Evolutionary conservation across 345 rosid species (phyloP), one percentile per base, ranked within the genome.

Genomic region (Alliaria petiolata): DNA sequence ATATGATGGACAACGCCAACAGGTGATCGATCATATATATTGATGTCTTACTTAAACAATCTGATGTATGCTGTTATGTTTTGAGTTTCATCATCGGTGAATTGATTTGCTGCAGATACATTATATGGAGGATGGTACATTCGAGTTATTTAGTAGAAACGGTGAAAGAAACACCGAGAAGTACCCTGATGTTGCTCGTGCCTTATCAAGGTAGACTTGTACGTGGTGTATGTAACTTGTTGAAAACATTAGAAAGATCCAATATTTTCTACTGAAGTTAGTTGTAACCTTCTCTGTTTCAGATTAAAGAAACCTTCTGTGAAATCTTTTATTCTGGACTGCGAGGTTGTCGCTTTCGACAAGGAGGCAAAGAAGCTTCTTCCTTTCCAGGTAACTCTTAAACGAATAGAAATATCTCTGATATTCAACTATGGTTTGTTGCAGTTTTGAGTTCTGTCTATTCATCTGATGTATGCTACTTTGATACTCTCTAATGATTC

Each of bases 1-100:
- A 71, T 90, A 93, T 67, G 98, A 93, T 73, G 97, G 98, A 51
- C 97, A 89, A 67, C 92, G 97, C 69, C 97, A 97, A 56, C 98
- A 93, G 92, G 98, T 89, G 75, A 74, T n/a, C n/a, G n/a, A n/a
- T n/a, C n/a, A n/a, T n/a, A n/a, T n/a, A n/a, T 6, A 4, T 45
- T n/a, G 50, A 13, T 36, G 44, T 55, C 69, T 35, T 31, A 54
- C 70, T 40, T 52, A n/a, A n/a, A n/a, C n/a, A n/a, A n/a, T n/a
- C n/a, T n/a, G n/a, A 25, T 28, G 31, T n/a, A 11, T 8, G 39
- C n/a, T 16, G 26, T 62, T 61, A 16, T 50, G 11, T 45, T 34
- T 22, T 49, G 42, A 58, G 40, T 65, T 43, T 36, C n/a, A 20
- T 38, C 19, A 72, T 60, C 45, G 38, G 28, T 33, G 49, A 45